phyloP scores from a whole-genome alignment of 2,329 filamentous ascomycete species.

The Aspergillus sp. region DNA sequence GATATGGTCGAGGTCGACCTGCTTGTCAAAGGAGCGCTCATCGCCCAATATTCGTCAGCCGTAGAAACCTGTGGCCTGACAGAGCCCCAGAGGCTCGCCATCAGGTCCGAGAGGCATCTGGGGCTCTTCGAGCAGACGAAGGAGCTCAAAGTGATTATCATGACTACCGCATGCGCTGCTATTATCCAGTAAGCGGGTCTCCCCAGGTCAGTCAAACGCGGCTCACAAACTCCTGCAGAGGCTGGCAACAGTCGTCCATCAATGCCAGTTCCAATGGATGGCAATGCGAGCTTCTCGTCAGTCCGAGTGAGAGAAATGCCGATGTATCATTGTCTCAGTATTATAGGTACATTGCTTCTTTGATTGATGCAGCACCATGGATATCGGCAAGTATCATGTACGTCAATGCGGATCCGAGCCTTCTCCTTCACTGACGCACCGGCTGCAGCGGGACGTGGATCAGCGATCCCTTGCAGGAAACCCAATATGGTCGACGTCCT shows the following conservation, averaged over 20 bases:
- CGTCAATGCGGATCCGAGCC: neutral
- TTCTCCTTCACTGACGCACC: neutral
- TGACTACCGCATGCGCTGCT: constrained; percentile 21
- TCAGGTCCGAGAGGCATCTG: neutral
- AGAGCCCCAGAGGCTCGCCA: neutral
- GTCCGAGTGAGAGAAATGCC: no score
- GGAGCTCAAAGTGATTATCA: constrained; percentile 17
- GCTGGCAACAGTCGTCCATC: constrained; percentile 25
- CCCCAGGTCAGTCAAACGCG: no score
- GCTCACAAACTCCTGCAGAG: constrained; percentile 1
- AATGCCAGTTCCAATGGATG: constrained; percentile 13
- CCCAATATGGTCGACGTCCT: constrained; percentile 25
- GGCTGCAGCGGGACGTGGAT: constrained; percentile 17
- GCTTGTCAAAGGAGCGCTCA: constrained; percentile 8
- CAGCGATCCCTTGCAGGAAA: constrained; percentile 21
- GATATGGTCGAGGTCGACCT: constrained; percentile 8
- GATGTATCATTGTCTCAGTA: no score
- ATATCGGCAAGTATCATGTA: constrained; percentile 17
- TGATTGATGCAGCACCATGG: constrained; percentile 18
- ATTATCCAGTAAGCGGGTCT: constrained; percentile 20
- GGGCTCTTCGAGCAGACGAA: constrained; percentile 15
- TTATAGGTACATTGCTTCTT: neutral
- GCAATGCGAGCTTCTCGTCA: neutral
- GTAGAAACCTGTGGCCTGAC: constrained; percentile 1
- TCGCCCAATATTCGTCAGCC: constrained; percentile 6